These are phyloP conservation scores for Ilex paraguariensis DNA, from an alignment of 305 asterid genomes.

Conservation along the genomic window DNA sequence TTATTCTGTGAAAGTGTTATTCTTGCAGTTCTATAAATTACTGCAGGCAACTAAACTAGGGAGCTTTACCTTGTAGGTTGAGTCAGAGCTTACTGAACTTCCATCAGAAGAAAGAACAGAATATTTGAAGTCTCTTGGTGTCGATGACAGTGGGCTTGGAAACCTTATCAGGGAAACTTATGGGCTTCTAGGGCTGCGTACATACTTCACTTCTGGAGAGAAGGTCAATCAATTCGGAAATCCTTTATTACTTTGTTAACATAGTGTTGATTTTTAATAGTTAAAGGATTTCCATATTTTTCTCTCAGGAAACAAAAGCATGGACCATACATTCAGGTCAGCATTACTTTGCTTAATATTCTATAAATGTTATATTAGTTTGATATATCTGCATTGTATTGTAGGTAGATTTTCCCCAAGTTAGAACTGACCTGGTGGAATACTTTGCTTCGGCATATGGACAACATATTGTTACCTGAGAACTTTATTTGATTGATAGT, in stretches of 20 bases:
- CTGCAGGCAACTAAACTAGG: not conserved
- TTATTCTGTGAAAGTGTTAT: not conserved
- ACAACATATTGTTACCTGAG: not conserved
- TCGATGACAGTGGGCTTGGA: slow-evolving; percentile 85
- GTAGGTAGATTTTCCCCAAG: slow-evolving; percentile 6
- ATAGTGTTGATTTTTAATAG: slow-evolving; percentile 8
- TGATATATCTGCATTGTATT: not conserved
- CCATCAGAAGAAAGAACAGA: slow-evolving; percentile 86
- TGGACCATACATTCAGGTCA: slow-evolving; percentile 91
- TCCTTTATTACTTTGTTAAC: slow-evolving; percentile 1
- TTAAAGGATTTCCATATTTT: slow-evolving; percentile 16
- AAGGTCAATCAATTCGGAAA: slow-evolving; percentile 46
- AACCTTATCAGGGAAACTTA: slow-evolving; percentile 90
- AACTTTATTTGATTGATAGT: not conserved
- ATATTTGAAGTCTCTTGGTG: slow-evolving; percentile 88
- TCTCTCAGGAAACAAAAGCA: slow-evolving; percentile 83
- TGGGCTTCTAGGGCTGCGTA: slow-evolving; percentile 78
- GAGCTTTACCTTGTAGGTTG: slow-evolving; percentile 56
- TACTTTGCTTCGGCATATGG: slow-evolving; percentile 7
- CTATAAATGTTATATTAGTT: not conserved
- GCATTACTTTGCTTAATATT: slow-evolving; percentile 18
- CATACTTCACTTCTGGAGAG: slow-evolving; percentile 97
- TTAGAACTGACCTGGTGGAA: slow-evolving; percentile 1
- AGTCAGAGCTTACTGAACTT: slow-evolving; percentile 93
- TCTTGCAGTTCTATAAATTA: not conserved